These are phyloP conservation scores for Chlamydomonas schloesseri DNA, from an alignment of 139 green algal species.

Conservation along the genomic window DNA sequence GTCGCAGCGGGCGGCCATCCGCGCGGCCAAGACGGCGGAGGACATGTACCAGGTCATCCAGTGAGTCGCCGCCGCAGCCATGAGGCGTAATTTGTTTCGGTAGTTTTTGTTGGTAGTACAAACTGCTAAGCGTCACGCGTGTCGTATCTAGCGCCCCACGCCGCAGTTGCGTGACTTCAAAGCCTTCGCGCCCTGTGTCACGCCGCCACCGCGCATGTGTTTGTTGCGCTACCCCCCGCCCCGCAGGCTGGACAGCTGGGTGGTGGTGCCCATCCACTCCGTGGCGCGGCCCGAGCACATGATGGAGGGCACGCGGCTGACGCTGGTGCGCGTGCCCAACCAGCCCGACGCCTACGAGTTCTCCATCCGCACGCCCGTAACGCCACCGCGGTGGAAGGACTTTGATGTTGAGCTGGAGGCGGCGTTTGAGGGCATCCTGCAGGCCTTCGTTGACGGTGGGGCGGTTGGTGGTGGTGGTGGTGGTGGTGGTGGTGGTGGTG, in stretches of 20 bases:
- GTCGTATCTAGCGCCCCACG: too few relatives aligned
- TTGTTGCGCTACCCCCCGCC: neutral
- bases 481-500: neutral
- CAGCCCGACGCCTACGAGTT: constrained; percentile 89
- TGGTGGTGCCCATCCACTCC: constrained; percentile 88
- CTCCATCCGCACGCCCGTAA: constrained; percentile 92
- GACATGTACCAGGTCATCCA: constrained; percentile 79
- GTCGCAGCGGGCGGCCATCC: constrained; percentile 60
- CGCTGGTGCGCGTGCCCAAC: constrained; percentile 69
- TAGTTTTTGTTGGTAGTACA: too few relatives aligned
- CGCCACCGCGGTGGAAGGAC: constrained; percentile 84
- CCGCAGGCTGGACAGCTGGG: constrained; percentile 81
- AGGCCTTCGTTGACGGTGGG: constrained; percentile 57
- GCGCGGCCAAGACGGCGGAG: constrained; percentile 62
- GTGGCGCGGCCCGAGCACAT: constrained; percentile 64
- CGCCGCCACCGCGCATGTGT: too few relatives aligned
- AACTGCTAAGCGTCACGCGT: too few relatives aligned
- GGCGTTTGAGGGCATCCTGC: constrained; percentile 76
- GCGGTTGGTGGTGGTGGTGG: neutral
- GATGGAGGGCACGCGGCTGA: constrained; percentile 92
- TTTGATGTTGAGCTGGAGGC: constrained; percentile 86
- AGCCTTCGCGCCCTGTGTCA: too few relatives aligned
- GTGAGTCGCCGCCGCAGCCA: constrained; percentile 9
- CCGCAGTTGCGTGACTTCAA: too few relatives aligned
- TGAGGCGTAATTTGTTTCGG: neutral